phyloP scores from a whole-genome alignment of 352 stramenopile species.

The Porosira glacialis region DNA sequence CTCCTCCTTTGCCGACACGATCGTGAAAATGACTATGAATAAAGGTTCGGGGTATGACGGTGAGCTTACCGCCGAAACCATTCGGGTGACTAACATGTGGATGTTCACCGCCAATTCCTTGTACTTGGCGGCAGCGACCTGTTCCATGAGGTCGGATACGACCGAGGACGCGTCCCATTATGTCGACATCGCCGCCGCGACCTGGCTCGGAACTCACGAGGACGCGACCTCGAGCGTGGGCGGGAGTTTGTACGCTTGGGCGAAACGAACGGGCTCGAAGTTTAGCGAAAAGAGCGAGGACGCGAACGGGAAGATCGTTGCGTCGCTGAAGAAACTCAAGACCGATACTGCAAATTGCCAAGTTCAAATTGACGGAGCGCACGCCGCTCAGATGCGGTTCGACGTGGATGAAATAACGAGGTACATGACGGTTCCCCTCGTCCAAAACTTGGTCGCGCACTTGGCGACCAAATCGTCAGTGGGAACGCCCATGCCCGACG shows the following conservation, averaged over 20 bases:
- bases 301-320: constrained; percentile 23
- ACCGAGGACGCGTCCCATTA: constrained; percentile 30
- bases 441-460: constrained; percentile 75
- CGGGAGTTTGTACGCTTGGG: constrained; percentile 36
- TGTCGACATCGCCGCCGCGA: constrained; percentile 64
- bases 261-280: constrained; percentile 12
- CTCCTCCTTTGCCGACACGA: constrained; percentile 67
- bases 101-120: constrained; percentile 65
- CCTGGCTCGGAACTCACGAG: constrained; percentile 65
- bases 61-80: constrained; percentile 62
- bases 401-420: constrained; percentile 47
- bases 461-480: constrained; percentile 45
- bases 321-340: constrained; percentile 24
- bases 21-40: constrained; percentile 71
- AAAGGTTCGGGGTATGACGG: constrained; percentile 41
- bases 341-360: constrained; percentile 26
- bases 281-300: constrained; percentile 14
- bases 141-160: constrained; percentile 27
- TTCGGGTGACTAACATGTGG: constrained; percentile 68
- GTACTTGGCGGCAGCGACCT: constrained; percentile 53
- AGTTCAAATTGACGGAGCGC: neutral
- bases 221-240: constrained; percentile 20
- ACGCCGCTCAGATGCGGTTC: constrained; percentile 41
- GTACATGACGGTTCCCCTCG: constrained; percentile 62
- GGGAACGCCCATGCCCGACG: constrained; percentile 3